Evolutionary conservation across 352 stramenopile species (phyloP).

Genomic region (Ochromonadaceae sp.): DNA sequence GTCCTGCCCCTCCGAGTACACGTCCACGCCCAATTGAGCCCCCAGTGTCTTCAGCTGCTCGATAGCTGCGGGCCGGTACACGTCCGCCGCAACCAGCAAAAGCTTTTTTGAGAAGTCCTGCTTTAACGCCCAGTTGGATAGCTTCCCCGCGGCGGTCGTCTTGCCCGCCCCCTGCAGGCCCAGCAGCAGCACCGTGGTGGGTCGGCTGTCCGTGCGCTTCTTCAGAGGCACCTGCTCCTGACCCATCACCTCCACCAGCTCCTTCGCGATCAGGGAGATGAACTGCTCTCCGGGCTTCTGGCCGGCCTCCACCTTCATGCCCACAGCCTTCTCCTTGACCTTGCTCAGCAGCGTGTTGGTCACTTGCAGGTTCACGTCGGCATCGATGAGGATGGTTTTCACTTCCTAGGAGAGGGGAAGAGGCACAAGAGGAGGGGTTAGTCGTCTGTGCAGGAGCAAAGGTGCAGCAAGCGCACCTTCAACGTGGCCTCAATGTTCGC

Average conservation of each 20-base stretch:
- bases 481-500: too few relatives aligned
- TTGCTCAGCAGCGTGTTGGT: background rate
- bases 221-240: background rate
- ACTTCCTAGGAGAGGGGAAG: background rate
- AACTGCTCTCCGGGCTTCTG: background rate
- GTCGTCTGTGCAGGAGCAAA: background rate
- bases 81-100: slow-evolving; percentile 50
- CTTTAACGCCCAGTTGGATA: slow-evolving; percentile 36
- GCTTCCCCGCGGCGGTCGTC: slow-evolving; percentile 54
- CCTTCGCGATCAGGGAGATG: background rate
- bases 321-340: background rate
- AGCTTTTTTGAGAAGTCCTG: slow-evolving; percentile 32
- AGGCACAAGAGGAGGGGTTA: background rate
- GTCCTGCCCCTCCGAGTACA: slow-evolving; percentile 39
- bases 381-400: background rate
- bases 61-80: slow-evolving; percentile 59
- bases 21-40: slow-evolving; percentile 40
- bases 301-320: background rate
- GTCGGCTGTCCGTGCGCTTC: slow-evolving; percentile 38
- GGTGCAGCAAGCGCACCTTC: background rate
- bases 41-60: slow-evolving; percentile 57
- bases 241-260: background rate
- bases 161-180: slow-evolving; percentile 55
- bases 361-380: slow-evolving; percentile 5
- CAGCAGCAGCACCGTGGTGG: slow-evolving; percentile 65